Base-by-base conservation (phyloP, 208 protist genomes). In the Leishmania guyanensis region DNA sequence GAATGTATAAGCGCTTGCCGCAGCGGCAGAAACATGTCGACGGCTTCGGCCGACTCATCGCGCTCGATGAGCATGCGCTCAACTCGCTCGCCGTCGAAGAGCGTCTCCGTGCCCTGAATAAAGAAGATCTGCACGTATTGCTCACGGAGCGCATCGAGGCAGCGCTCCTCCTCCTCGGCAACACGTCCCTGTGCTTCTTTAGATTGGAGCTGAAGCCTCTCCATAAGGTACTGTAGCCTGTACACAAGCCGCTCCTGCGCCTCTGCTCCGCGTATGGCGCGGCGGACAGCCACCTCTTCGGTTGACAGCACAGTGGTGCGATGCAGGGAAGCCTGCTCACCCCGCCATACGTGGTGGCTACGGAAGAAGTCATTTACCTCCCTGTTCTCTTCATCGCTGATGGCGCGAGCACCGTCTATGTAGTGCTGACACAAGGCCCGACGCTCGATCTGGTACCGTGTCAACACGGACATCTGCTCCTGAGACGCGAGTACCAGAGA, bases 341-440 rank as follows among this genome's bases (percentile, higher is more conserved):
- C 17, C 50, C 2, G 29, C 69, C 77, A 58, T 5, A 78, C 22
- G 39, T 86, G 77, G 64, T 79, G 73, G 6, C 5, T 46, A 12
- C 82, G 17, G 39, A 82, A 79, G 9, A 86, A 64, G 0, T 26
- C 51, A 62, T 86, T 86, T 50, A 83, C 73, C 84, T 78, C 71
- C 22, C 75, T 71, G 60, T 70, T 73, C 84, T 96, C 90, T 48
- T 89, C 80, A 16, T 20, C 72, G 84, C 87, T 92, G 8, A 96
- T 56, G 16, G 79, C 69, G 5, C 73, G 75, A 58, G 89, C 85
- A 26, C 82, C 85, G 22, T 76, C 64, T 29, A 83, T 58, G 75
- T 91, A 92, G 43, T 60, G 50, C n/a, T 85, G 75, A 36, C 85
- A 91, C 64, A 96, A 76, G 0, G n/a, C 17, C 26, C 83, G 75